phyloP scores from a whole-genome alignment of 1,284 basidiomycete species.

The Apiotrichum montevideense region DNA sequence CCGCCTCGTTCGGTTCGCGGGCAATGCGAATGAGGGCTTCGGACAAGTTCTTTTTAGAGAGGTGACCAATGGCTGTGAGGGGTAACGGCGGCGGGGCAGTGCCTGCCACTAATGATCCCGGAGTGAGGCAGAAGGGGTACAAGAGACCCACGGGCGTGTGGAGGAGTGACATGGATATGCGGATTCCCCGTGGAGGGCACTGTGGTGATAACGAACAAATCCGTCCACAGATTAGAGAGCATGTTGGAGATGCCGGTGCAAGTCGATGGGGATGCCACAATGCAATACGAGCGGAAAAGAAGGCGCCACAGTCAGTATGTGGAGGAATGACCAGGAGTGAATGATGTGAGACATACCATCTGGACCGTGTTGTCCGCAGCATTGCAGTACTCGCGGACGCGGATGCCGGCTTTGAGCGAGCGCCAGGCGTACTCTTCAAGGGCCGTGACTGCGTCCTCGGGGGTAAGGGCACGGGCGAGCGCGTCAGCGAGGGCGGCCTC shows the following conservation, averaged over 20 bases:
- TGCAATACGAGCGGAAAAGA: background rate
- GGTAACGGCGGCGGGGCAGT: conserved; percentile 7
- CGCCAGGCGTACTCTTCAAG: conserved; percentile 22
- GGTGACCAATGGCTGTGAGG: conserved; percentile 6
- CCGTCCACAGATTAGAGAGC: background rate
- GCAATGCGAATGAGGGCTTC: conserved; percentile 23
- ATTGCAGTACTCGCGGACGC: conserved; percentile 18
- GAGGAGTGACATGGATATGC: conserved; percentile 7
- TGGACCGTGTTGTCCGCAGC: conserved; percentile 9
- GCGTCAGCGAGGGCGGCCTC: conserved; percentile 8
- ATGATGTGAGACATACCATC: conserved; percentile 6
- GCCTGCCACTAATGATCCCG: background rate
- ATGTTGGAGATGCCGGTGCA: too few species aligned
- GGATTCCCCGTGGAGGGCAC: background rate
- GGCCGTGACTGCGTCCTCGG: background rate
- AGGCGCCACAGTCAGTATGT: background rate
- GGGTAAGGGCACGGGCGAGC: background rate
- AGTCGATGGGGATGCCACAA: too few species aligned
- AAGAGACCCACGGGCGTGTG: conserved; percentile 12
- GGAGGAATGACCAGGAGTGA: too few species aligned
- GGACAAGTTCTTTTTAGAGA: conserved; percentile 26
- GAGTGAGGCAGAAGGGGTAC: conserved; percentile 22
- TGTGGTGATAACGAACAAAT: background rate
- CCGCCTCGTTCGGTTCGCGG: background rate
- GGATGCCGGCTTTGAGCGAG: conserved; percentile 12